phyloP scores from a whole-genome alignment of 495 filamentous ascomycete species.

The Xylaria telfairii region DNA sequence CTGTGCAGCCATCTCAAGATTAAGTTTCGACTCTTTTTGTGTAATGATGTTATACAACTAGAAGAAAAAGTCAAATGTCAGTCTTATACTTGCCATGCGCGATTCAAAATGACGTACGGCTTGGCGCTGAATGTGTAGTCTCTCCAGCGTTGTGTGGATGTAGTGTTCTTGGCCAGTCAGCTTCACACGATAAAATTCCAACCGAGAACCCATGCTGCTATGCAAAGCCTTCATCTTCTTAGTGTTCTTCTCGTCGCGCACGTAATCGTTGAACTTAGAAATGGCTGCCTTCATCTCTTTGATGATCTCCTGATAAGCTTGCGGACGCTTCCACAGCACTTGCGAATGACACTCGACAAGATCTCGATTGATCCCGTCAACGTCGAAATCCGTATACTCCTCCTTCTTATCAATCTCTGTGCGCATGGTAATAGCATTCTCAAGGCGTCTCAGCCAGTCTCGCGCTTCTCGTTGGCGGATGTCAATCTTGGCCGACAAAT shows the following conservation, averaged over 20 bases:
- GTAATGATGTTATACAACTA: slow-evolving; percentile 64
- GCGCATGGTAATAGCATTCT: slow-evolving; percentile 64
- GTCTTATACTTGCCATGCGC: not conserved
- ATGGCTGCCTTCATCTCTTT: slow-evolving; percentile 50
- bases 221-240: slow-evolving; percentile 48
- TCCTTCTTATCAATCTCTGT: slow-evolving; percentile 58
- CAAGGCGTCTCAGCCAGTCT: slow-evolving; percentile 61
- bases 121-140: slow-evolving; percentile 59
- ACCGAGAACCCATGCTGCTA: slow-evolving; percentile 48
- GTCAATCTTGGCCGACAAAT: slow-evolving; percentile 54
- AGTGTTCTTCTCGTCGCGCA: slow-evolving; percentile 26
- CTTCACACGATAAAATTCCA: slow-evolving; percentile 62
- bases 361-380: slow-evolving; percentile 62
- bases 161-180: slow-evolving; percentile 63
- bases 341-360: slow-evolving; percentile 63
- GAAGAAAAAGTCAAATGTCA: slow-evolving; percentile 23
- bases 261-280: slow-evolving; percentile 45
- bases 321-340: slow-evolving; percentile 64
- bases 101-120: slow-evolving; percentile 46
- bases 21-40: slow-evolving; percentile 62
- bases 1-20: slow-evolving; percentile 62
- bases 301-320: slow-evolving; percentile 61
- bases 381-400: slow-evolving; percentile 55
- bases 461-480: slow-evolving; percentile 61
- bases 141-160: slow-evolving; percentile 58